Base-by-base conservation (phyloP, 805 yeast species). In the Metschnikowia kofuensis region DNA sequence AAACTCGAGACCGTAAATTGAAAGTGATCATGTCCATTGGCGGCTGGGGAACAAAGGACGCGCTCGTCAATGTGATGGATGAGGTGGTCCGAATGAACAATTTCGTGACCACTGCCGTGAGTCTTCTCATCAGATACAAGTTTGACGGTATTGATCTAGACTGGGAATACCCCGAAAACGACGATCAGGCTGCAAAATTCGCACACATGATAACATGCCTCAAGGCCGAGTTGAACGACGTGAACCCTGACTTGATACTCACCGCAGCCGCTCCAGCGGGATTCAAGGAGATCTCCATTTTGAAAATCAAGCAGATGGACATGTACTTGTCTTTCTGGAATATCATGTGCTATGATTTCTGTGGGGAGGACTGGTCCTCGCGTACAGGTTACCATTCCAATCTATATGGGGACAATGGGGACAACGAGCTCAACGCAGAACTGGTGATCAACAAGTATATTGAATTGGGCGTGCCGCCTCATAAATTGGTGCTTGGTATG, bases 121-220 rank as follows among this genome's bases (percentile, higher is more conserved):
- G 66, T 0, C 64, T 79, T 26, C 71, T 89, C 63, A 48, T 65
- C 2, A 66, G 74, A 39, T 78, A 80, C 61, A 84, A 86, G 0
- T 83, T 94, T 60, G 97, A 94, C 64, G 98, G 99, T 0, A 70
- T 92, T 40, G 98, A 94, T 65, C 69, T 92, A 29, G 99, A 92
- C 67, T 92, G 97, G 97, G 99, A 92, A 66, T 92, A 83, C 59
- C 96, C 97, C 0, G 62, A 65, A 7, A 72, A 64, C 38, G 58
- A 61, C 4, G 59, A 62, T 0, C 83, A 87, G 51, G 80, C 82
- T 1, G 41, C 57, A 0, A 60, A 64, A 35, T 75, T 81, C 52
- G 69, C 77, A 1, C 58, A 61, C 4, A 52, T 89, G 36, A 64
- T 85, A 15, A 55, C 57, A 38, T 35, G 51, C 47, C 55, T 83